Evolutionary conservation across 116 monocot genomes (phyloP), one percentile per base, ranked within the genome.

Genomic region (Iris pallida): DNA sequence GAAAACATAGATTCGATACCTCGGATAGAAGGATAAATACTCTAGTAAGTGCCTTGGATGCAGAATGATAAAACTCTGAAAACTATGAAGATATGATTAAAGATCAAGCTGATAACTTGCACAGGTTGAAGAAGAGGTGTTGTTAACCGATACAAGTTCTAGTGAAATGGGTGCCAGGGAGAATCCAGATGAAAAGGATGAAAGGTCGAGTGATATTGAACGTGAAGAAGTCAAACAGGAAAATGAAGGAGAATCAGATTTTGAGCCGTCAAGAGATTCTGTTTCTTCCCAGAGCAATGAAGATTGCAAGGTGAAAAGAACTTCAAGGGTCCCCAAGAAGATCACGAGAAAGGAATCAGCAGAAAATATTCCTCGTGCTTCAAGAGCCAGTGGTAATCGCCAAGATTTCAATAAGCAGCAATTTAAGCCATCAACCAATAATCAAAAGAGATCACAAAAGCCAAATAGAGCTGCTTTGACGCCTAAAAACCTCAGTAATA

Each of bases 151-250:
- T 71, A 65, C 41, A 42, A 75, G 69, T 71, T 53, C 52, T 43
- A 68, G 4, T 55, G 51, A 82, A 57, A 91, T 91, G 95, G 88
- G 78, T 80, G 80, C 87, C 48, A 92, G 79, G 77, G 87, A 92
- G 48, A 87, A 81, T 68, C 71, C 56, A 45, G 82, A 73, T 41
- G 85, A 78, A 66, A 87, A 71, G 80, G 84, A 86, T 75, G 83
- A 84, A 16, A 73, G 57, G 61, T 80, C 58, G 54, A 70, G 66
- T 66, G 77, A 84, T 63, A 57, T 82, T 42, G 79, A 90, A 65
- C 0, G 0, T 30, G 83, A 68, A 58, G 86, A 81, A 70, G 57
- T 52, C n/a, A 86, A 78, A 76, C 79, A 81, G 10, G 76, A 51
- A 44, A 95, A 80, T 63, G 89, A 85, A 55, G 78, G 53, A 57